Evolutionary conservation across 306 rosid genomes (phyloP).

Genomic region (Potentilla sterilis): DNA sequence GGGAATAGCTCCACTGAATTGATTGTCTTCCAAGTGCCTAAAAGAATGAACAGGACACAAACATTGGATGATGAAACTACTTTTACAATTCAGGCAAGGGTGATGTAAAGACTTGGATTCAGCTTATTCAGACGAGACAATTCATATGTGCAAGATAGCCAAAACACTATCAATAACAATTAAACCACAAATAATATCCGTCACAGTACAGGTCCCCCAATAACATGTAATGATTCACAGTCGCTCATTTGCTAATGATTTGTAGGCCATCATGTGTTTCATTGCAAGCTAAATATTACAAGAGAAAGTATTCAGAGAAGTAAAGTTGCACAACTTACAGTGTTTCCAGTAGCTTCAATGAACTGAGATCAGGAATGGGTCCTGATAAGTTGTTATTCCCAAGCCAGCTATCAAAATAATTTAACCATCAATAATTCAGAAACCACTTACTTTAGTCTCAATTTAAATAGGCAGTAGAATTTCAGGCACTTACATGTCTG

Average conservation of each 20-base stretch:
- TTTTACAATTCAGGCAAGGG: slow-evolving; percentile 11
- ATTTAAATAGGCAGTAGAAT: neutral
- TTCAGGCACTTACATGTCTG: slow-evolving; percentile 56
- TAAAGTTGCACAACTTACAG: slow-evolving; percentile 55
- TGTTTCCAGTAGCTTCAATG: slow-evolving; percentile 57
- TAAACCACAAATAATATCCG: slow-evolving; percentile 8
- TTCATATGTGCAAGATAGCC: slow-evolving; percentile 6
- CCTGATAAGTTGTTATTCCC: slow-evolving; percentile 81
- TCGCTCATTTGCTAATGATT: neutral
- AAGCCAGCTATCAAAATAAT: slow-evolving; percentile 61
- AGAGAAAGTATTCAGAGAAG: neutral
- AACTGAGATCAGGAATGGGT: slow-evolving; percentile 69
- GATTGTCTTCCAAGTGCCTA: slow-evolving; percentile 88
- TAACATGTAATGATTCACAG: neutral
- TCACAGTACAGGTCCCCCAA: neutral
- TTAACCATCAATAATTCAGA: slow-evolving; percentile 26
- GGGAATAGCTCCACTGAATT: slow-evolving; percentile 73
- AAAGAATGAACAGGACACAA: slow-evolving; percentile 3
- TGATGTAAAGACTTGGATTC: slow-evolving; percentile 21
- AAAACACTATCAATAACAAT: slow-evolving; percentile 5
- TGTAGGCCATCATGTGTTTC: slow-evolving; percentile 5
- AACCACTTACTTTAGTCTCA: neutral
- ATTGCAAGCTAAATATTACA: slow-evolving; percentile 16
- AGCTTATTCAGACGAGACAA: slow-evolving; percentile 22
- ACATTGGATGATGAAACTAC: slow-evolving; percentile 17